Evolutionary conservation across 2,329 filamentous ascomycete genomes (phyloP).

Genomic region (Epichloe gansuensis): DNA sequence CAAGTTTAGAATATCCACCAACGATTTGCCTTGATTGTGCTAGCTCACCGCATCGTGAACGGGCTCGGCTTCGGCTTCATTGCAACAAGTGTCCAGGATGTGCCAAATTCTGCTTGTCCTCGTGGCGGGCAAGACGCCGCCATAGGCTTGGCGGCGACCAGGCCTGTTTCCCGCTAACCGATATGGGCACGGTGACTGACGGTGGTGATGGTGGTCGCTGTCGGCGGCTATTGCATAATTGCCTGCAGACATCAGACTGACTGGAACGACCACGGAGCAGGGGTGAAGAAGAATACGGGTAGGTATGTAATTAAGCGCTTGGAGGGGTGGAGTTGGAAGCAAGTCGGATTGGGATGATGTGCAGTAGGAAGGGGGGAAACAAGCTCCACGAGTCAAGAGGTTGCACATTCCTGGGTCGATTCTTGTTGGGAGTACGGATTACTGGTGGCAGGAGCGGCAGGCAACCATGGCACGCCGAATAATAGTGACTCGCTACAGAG

Average conservation of each 20-base stretch:
- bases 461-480: neutral
- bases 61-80: constrained; percentile 1
- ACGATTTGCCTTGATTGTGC: neutral
- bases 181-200: neutral
- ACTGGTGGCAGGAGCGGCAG: neutral
- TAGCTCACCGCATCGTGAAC: constrained; percentile 5
- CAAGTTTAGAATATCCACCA: neutral
- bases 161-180: neutral
- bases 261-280: neutral
- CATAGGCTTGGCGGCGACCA: constrained; percentile 4
- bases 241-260: neutral
- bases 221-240: constrained; percentile 1
- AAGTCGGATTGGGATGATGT: constrained; percentile 3
- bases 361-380: neutral
- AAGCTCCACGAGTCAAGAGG: constrained; percentile 5
- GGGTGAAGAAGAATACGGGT: neutral
- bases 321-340: neutral
- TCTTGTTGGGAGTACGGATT: neutral
- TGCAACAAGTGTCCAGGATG: neutral
- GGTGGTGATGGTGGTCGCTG: neutral
- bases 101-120: constrained; percentile 5
- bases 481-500: neutral
- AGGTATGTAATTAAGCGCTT: neutral
- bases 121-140: constrained; percentile 3
- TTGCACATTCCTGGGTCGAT: neutral